A percentile compares a stretch with the other conserved stretches of the same genome.
phyloP scores from a whole-genome alignment of 345 rosid genomes.

The Anacardium occidentale region DNA sequence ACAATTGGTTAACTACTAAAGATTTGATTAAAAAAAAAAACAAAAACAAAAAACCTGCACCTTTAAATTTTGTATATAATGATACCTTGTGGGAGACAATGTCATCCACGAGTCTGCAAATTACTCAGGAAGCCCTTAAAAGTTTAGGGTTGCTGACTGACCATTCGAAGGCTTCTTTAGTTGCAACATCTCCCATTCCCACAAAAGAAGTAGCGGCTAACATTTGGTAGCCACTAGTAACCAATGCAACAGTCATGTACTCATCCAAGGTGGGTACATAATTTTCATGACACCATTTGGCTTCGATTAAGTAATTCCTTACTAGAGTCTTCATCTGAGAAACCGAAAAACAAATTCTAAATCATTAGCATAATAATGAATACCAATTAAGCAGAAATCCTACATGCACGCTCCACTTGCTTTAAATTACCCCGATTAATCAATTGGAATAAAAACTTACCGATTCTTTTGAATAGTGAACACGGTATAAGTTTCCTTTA shows the following conservation, averaged over 20 bases:
- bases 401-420: too few species aligned
- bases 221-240: conserved; percentile 12
- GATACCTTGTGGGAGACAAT: conserved; percentile 16
- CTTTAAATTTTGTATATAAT: not conserved
- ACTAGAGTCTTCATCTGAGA: conserved; percentile 25
- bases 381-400: not conserved
- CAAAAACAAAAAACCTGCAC: too few species aligned
- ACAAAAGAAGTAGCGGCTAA: conserved; percentile 20
- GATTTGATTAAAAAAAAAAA: not conserved
- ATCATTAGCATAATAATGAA: not conserved
- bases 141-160: conserved; percentile 11
- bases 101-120: conserved; percentile 30
- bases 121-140: conserved; percentile 13
- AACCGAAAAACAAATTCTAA: not conserved
- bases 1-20: too few species aligned
- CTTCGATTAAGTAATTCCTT: conserved; percentile 26
- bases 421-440: too few species aligned
- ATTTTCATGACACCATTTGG: conserved; percentile 27
- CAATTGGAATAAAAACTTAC: conserved; percentile 14
- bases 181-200: conserved; percentile 27
- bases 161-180: conserved; percentile 30
- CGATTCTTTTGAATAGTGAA: conserved; percentile 29
- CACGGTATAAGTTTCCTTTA: conserved; percentile 21
- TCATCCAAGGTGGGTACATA: conserved; percentile 33
- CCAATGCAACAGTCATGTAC: conserved; percentile 25